phyloP scores from a whole-genome alignment of 768 basidiomycete genomes.

The Lanmaoa rubissima region DNA sequence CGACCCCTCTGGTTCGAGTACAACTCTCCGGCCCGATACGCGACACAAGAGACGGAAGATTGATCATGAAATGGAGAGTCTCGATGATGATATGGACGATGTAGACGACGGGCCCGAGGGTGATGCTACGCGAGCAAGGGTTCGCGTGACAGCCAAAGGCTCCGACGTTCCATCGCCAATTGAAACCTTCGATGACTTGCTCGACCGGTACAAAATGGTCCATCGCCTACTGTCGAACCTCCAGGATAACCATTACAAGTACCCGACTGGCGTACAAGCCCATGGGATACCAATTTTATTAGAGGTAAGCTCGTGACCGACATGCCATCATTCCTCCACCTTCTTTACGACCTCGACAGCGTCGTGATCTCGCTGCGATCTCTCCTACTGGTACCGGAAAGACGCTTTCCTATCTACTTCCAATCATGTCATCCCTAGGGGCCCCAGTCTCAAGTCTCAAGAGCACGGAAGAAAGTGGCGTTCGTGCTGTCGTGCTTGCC shows the following conservation, averaged over 20 bases:
- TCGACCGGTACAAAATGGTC: conserved; percentile 55
- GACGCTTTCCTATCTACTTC: conserved; percentile 89
- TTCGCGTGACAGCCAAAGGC: conserved; percentile 77
- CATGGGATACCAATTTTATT: conserved; percentile 78
- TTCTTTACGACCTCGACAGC: conserved; percentile 37
- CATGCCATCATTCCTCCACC: neutral
- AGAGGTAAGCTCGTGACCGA: conserved; percentile 47
- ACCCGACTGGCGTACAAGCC: conserved; percentile 81
- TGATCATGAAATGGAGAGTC: conserved; percentile 23
- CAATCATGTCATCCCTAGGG: conserved; percentile 62
- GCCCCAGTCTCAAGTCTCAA: conserved; percentile 53
- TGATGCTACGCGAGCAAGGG: conserved; percentile 35
- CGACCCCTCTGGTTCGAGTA: conserved; percentile 13
- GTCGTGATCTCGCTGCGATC: conserved; percentile 86
- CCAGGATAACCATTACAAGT: conserved; percentile 51
- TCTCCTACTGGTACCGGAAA: conserved; percentile 98
- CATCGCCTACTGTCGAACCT: conserved; percentile 67
- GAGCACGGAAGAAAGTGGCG: conserved; percentile 50
- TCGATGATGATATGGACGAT: conserved; percentile 21
- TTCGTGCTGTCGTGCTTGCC: conserved; percentile 77
- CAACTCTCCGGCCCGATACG: conserved; percentile 4
- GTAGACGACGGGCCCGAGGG: conserved; percentile 24
- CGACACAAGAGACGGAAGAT: conserved; percentile 32
- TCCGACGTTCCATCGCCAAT: conserved; percentile 59
- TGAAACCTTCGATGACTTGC: conserved; percentile 58